Evolutionary conservation across 2,329 filamentous ascomycete species (phyloP), one percentile per base, ranked within the genome.

Genomic region (Raffaelea ambrosiae): DNA sequence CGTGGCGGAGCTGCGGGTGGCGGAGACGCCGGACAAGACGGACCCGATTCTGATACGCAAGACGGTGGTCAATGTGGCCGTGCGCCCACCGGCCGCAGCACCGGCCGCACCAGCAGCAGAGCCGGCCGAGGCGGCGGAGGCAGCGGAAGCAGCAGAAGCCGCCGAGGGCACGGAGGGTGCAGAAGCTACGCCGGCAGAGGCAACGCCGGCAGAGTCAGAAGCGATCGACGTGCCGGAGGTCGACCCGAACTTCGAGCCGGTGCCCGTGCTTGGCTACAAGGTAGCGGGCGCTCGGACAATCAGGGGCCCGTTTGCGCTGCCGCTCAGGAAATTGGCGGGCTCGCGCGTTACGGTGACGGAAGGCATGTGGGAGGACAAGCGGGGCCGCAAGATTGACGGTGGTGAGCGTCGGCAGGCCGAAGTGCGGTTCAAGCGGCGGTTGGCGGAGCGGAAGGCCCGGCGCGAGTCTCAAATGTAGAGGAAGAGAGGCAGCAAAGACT

Each of bases 301-400:
- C 55, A 74, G 74, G 20, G 91, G 91, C 0, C 86, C 86, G 2
- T 85, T 82, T 58, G 77, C 89, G 5, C 71, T 83, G 61, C 79
- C 81, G 4, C 61, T 90, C 23, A 83, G 85, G 64, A 78, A 77
- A 1, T 76, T 79, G 1, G 68, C 71, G 38, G 81, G 79, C 9
- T 86, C 83, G 11, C 72, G 74, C 45, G 74, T 97, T 56, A 73
- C 74, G 53, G 76, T 87, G 20, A 80, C 83, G 48, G 90, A 96
- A 64, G 89, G 91, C 10, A 84, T 97, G 72, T 97, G 91, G 93
- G 91, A 97, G 71, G 75, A 89, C 59, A 83, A 77, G 63, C 77
- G 83, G 59, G 91, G 93, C 23, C 81, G 81, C 60, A 97, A 97
- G 82, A 83, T 98, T 56, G 90, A 97, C 67, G 93, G 93, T 61